Conservation (phyloP, 371 early-diverging fungal genomes). For the Lichtheimia ornata region DNA sequence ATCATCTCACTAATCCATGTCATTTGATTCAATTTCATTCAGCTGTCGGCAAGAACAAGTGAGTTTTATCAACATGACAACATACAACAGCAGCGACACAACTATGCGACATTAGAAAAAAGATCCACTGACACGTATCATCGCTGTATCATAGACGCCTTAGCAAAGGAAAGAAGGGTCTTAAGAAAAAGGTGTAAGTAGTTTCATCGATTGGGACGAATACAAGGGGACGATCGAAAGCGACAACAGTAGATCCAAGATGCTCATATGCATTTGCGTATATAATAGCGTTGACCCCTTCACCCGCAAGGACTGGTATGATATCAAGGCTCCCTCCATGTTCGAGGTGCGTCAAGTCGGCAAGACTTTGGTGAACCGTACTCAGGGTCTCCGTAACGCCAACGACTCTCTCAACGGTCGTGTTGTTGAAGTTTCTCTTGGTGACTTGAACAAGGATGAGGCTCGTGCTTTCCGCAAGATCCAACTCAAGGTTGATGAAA, state of each 20-base stretch:
- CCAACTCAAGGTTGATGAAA: constrained; percentile 97
- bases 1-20: constrained; percentile 15
- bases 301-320: constrained; percentile 99
- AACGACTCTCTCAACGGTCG: constrained; percentile 96
- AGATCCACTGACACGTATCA: constrained; percentile 1
- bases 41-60: constrained; percentile 97
- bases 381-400: constrained; percentile 98
- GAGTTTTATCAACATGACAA: constrained; percentile 28
- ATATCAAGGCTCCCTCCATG: constrained; percentile 97
- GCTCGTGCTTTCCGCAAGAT: constrained; percentile 97
- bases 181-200: constrained; percentile 96
- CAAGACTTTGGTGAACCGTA: constrained; percentile 99
- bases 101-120: neutral
- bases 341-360: constrained; percentile 93
- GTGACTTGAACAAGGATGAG: constrained; percentile 97
- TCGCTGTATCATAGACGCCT: constrained; percentile 54
- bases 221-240: neutral
- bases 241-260: neutral
- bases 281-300: constrained; percentile 84
- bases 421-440: constrained; percentile 97
- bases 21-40: neutral
- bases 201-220: neutral
- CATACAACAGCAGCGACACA: constrained; percentile 1
- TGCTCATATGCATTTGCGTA: neutral
- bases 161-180: constrained; percentile 95